These are phyloP conservation scores for Penicillium sp. DNA, from an alignment of 2,329 filamentous ascomycete genomes.

Conservation along the genomic window DNA sequence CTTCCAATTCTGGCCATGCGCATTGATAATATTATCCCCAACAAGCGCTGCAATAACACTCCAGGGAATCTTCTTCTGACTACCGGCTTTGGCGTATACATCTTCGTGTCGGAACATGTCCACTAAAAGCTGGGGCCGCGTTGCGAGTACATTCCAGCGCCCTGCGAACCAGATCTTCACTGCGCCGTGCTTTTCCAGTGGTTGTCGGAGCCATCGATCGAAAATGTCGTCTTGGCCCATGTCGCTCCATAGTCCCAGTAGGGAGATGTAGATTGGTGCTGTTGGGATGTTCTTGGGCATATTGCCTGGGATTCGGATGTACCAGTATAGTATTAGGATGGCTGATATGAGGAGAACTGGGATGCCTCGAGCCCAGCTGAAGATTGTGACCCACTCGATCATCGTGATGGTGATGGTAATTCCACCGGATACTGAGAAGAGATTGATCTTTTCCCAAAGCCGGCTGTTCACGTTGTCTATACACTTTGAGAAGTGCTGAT, in stretches of 20 bases:
- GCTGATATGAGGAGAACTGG: slow-evolving; percentile 6
- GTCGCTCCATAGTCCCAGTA: slow-evolving; percentile 25
- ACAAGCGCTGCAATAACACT: slow-evolving; percentile 40
- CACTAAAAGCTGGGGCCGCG: slow-evolving; percentile 44
- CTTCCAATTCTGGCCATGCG: slow-evolving; percentile 38
- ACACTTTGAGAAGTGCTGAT: not conserved
- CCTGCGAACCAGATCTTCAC: slow-evolving; percentile 52
- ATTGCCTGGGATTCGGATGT: slow-evolving; percentile 20
- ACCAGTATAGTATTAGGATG: slow-evolving; percentile 19
- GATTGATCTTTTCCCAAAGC: not conserved
- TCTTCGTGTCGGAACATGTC: slow-evolving; percentile 39
- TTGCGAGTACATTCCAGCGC: slow-evolving; percentile 51
- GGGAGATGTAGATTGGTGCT: slow-evolving; percentile 27
- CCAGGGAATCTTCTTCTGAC: slow-evolving; percentile 43
- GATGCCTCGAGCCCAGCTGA: slow-evolving; percentile 4
- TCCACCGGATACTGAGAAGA: not conserved
- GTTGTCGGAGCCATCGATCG: slow-evolving; percentile 23
- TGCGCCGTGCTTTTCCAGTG: slow-evolving; percentile 37
- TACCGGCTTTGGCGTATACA: slow-evolving; percentile 40
- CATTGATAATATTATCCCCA: slow-evolving; percentile 44
- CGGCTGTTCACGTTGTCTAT: not conserved
- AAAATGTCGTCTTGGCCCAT: slow-evolving; percentile 28
- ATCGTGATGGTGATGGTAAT: slow-evolving; percentile 1
- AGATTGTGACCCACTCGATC: slow-evolving; percentile 1
- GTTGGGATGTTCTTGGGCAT: slow-evolving; percentile 22